Evolutionary conservation across 129 eudicot species (phyloP).

Genomic region (Lactuca sativa): DNA sequence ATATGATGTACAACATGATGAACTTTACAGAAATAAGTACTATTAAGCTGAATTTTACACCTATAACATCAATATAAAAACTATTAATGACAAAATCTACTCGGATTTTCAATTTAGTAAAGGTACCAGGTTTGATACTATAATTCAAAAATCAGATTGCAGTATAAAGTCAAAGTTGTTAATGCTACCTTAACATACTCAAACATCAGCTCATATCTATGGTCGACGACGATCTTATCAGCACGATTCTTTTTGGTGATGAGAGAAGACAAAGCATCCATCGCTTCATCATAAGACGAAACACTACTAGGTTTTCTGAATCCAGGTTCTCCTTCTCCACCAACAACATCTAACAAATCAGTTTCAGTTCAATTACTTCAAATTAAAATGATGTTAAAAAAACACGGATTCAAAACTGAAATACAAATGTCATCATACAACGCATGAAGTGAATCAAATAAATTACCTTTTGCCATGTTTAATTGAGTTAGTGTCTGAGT

Average conservation of each 20-base stretch:
- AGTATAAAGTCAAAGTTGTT: background rate
- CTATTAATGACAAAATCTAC: background rate
- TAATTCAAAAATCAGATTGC: background rate
- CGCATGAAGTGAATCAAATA: conserved; percentile 9
- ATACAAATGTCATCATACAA: background rate
- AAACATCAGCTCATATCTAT: conserved; percentile 64
- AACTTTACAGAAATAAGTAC: too few relatives aligned
- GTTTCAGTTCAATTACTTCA: background rate
- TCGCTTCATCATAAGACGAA: conserved; percentile 79
- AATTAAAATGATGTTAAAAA: background rate
- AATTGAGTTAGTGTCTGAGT: background rate
- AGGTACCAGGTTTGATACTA: background rate
- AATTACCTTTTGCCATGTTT: conserved; percentile 28
- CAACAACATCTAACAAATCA: background rate
- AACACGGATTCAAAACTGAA: conserved; percentile 5
- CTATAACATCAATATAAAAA: background rate
- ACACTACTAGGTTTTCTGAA: conserved; percentile 6
- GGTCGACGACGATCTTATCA: conserved; percentile 59
- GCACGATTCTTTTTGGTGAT: conserved; percentile 83
- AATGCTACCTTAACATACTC: conserved; percentile 66
- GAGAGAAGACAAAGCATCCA: conserved; percentile 86
- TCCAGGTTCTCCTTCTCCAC: conserved; percentile 37
- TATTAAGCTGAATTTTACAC: background rate
- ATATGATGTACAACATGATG: background rate
- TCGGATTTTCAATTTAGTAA: background rate